Conservation (phyloP, 495 filamentous ascomycete genomes). For the Hypomontagnella submonticulosa region DNA sequence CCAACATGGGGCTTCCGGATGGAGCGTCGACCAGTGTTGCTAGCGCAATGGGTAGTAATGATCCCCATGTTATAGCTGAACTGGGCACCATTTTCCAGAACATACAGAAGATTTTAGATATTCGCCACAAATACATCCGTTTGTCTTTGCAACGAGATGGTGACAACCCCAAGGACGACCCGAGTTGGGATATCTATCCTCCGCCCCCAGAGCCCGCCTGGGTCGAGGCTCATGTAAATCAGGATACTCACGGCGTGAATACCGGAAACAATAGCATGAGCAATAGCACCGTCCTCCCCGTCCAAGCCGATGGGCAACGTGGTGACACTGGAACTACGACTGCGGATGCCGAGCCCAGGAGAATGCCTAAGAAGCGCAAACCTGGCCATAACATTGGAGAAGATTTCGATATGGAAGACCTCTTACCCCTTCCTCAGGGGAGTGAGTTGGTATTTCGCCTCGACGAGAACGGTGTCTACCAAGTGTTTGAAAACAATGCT, state of each 20-base stretch:
- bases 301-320: conserved; percentile 34
- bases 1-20: conserved; percentile 38
- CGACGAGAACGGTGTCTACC: conserved; percentile 87
- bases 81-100: conserved; percentile 86
- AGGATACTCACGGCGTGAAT: conserved; percentile 50
- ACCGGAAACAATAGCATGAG: conserved; percentile 62
- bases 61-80: conserved; percentile 81
- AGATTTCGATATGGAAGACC: conserved; percentile 85
- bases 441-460: conserved; percentile 79
- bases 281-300: conserved; percentile 64
- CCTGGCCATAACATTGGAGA: conserved; percentile 90
- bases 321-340: conserved; percentile 21
- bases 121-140: conserved; percentile 88
- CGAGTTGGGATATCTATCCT: conserved; percentile 89
- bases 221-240: conserved; percentile 70
- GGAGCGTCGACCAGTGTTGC: conserved; percentile 39
- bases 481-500: conserved; percentile 79
- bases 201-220: conserved; percentile 89
- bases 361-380: conserved; percentile 72
- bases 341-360: conserved; percentile 44
- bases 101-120: conserved; percentile 82
- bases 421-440: conserved; percentile 73
- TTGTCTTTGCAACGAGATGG: conserved; percentile 82
- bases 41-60: conserved; percentile 62
- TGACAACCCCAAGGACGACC: conserved; percentile 88